phyloP scores from a whole-genome alignment of 345 rosid species.

The Bruguiera gymnorhiza region DNA sequence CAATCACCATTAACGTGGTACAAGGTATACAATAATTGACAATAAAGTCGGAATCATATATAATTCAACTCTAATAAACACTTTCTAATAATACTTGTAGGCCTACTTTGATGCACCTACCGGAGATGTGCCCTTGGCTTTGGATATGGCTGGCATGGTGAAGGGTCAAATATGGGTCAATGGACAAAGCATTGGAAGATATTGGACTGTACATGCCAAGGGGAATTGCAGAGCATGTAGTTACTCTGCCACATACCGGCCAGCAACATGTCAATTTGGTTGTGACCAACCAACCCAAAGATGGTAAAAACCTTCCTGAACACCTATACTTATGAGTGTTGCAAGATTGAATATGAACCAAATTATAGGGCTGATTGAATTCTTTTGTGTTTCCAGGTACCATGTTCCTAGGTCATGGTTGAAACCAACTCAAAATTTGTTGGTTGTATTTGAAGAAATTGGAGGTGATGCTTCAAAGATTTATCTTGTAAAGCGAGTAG shows the following conservation, averaged over 20 bases:
- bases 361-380: background rate
- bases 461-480: conserved; percentile 22
- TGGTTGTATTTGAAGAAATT: conserved; percentile 26
- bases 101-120: conserved; percentile 22
- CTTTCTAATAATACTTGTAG: background rate
- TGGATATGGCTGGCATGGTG: conserved; percentile 25
- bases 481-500: conserved; percentile 17
- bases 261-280: conserved; percentile 19
- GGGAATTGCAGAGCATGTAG: conserved; percentile 24
- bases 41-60: no score
- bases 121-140: conserved; percentile 24
- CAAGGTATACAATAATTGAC: conserved; percentile 8
- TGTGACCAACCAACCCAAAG: conserved; percentile 28
- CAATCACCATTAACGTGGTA: conserved; percentile 24
- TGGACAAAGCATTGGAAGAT: conserved; percentile 28
- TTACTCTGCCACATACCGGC: conserved; percentile 18
- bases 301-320: conserved; percentile 9
- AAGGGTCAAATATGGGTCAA: conserved; percentile 27
- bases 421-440: conserved; percentile 17
- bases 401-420: conserved; percentile 30
- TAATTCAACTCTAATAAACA: no score
- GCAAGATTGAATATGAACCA: background rate
- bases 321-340: no score
- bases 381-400: conserved; percentile 14
- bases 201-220: conserved; percentile 16